Evolutionary conservation across 2,329 filamentous ascomycete genomes (phyloP), one percentile per base, ranked within the genome.

Genomic region (Chalaropsis thielavioides): DNA sequence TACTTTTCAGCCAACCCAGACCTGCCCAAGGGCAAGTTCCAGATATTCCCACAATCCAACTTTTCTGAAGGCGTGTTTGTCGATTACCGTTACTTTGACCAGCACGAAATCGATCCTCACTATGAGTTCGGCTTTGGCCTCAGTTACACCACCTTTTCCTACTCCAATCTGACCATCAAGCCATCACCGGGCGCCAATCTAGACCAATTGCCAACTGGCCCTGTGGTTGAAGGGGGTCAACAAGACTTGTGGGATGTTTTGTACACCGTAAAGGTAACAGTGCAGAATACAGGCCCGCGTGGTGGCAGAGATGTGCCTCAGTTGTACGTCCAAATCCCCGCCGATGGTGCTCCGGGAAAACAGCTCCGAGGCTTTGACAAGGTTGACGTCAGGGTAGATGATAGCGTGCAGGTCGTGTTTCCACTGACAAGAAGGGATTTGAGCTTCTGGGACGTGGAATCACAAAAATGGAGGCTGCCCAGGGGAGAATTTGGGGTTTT

Each of bases 331-430:
- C 75, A 74, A 2, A 76, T 79, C 22, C 79, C 79, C 1, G 71
- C 67, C 0, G 68, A 67, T 1, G 73, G 71, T 2, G 72, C 70
- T 6, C 86, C 86, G 0, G 73, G 78, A 0, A 75, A 79, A 49
- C 84, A 88, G 71, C 76, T 89, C n/a, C 77, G 85, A 7, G 85
- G 86, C 6, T 88, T 88, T 43, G 81, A 82, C 63, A 88, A 88
- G 75, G 75, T 79, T 0, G 75, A 74, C 17, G 68, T 88, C 56
- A 74, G 76, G 15, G 74, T 77, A 0, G 77, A 78, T 0, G 72
- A 77, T 65, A 76, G 73, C 19, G 73, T 74, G 17, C 77, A 74
- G 0, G 74, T 85, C 0, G 72, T 69, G 0, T 81, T 88, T 65
- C 71, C 75, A 31, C 71, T 89, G 46, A 86, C 79, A 19, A 77